phyloP scores from a whole-genome alignment of 1,284 basidiomycete species.

The Ceratorhiza oryzae-sativae region DNA sequence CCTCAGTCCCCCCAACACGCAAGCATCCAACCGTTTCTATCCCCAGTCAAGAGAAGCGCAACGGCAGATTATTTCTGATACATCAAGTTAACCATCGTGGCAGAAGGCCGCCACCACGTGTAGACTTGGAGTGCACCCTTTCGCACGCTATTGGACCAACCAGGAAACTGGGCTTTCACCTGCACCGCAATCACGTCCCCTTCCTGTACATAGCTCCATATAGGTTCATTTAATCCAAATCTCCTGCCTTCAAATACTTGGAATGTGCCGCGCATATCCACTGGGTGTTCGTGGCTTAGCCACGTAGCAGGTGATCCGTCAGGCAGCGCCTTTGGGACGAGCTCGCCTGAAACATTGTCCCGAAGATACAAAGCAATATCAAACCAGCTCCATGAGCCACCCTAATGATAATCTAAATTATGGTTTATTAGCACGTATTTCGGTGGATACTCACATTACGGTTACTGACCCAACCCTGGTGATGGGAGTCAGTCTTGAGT shows the following conservation, averaged over 20 bases:
- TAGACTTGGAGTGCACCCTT: background rate
- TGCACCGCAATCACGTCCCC: constrained; percentile 2
- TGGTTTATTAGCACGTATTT: no score
- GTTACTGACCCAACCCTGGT: constrained; percentile 25
- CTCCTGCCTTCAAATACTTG: background rate
- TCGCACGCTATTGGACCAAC: constrained; percentile 1
- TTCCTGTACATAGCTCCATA: constrained; percentile 14
- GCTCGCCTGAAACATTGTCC: constrained; percentile 1
- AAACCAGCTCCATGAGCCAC: constrained; percentile 37
- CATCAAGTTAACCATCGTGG: constrained; percentile 10
- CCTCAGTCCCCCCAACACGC: no score
- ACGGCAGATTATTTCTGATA: no score
- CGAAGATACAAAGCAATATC: background rate
- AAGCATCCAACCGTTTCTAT: no score
- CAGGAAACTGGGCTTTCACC: constrained; percentile 9
- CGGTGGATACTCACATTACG: background rate
- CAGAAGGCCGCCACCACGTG: constrained; percentile 24
- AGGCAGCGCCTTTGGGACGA: background rate
- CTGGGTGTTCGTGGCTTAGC: constrained; percentile 6
- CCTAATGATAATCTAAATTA: background rate
- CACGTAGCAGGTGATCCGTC: background rate
- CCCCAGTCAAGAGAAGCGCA: no score
- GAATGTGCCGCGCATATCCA: background rate
- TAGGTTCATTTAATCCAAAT: background rate
- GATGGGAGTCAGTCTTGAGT: constrained; percentile 1